A percentile compares a stretch with the other conserved stretches of the same genome.
phyloP scores from a whole-genome alignment of 768 basidiomycete species.

The Nidula microcarpa region DNA sequence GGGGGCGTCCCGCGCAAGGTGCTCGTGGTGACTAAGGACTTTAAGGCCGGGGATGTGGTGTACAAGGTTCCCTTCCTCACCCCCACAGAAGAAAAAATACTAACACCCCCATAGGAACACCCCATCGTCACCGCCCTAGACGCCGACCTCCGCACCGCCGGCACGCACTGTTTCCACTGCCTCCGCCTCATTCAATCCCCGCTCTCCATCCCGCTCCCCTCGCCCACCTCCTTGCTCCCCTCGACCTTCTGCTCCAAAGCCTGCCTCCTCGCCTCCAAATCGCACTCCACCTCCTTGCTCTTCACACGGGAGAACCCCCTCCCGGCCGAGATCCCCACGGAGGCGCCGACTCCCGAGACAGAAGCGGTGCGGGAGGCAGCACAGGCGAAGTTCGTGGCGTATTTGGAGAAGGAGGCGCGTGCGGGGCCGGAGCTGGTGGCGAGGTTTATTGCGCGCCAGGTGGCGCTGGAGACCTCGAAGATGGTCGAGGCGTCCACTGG shows the following conservation, averaged over 20 bases:
- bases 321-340: conserved; percentile 38
- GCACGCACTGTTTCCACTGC: conserved; percentile 73
- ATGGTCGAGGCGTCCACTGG: no score
- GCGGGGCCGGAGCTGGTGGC: conserved; percentile 58
- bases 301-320: conserved; percentile 66
- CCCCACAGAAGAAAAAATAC: conserved; percentile 5
- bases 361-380: conserved; percentile 49
- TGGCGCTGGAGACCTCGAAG: conserved; percentile 61
- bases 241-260: conserved; percentile 73
- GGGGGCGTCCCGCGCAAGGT: conserved; percentile 44
- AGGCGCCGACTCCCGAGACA: conserved; percentile 20
- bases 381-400: conserved; percentile 56
- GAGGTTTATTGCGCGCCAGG: conserved; percentile 70
- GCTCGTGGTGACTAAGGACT: conserved; percentile 63
- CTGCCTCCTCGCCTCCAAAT: conserved; percentile 53
- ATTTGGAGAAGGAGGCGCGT: conserved; percentile 44
- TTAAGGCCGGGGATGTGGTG: conserved; percentile 68
- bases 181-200: conserved; percentile 52
- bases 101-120: conserved; percentile 51
- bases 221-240: conserved; percentile 44
- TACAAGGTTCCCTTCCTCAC: conserved; percentile 53
- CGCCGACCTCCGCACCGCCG: conserved; percentile 61
- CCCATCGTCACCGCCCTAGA: conserved; percentile 74
- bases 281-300: conserved; percentile 64
- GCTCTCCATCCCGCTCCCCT: conserved; percentile 38